Base-by-base conservation (phyloP, 345 rosid genomes). In the Ceriops decandra region DNA sequence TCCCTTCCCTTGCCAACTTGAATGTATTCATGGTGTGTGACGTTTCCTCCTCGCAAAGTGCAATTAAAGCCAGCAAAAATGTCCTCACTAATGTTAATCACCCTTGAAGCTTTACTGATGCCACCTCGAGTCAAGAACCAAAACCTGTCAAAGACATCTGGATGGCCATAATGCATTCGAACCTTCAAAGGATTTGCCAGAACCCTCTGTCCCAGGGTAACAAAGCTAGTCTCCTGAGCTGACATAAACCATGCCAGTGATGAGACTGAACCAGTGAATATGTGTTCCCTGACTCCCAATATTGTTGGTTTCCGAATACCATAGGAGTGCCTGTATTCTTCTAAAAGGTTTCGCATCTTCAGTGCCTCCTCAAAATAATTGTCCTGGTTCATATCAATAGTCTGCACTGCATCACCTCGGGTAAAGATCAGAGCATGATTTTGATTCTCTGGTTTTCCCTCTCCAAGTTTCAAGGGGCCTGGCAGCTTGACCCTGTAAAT, bases 311-410 rank as follows among this genome's bases (percentile, higher is more conserved):
- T 90, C 74, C 96, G 80, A 8, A 87, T 88, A 47, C 98, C 95
- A 72, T 93, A 87, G 74, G 73, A 58, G 31, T 7, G 76, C 79
- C 77, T 86, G 87, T 82, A 93, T 63, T 93, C 96, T 85, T 93
- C 97, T 90, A 93, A 80, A 64, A 93, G 81, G 79, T 93, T 93
- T 63, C 98, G 84, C 93, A 93, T 85, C 82, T 93, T 93, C 67
- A 93, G 95, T 4, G 98, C 96, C 88, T 93, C 98, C 78, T 93
- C 98, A 66, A 93, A 93, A 82, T 93, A 90, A 79, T 86, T 88
- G 81, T 93, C 98, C 83, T 93, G 98, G 83, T 93, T 93, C 98
- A 93, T 93, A 72, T 93, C 97, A 63, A 93, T 93, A n/a, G 98
- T 93, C 74, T 93, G 98, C 64, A 93, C 82, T 35, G 98, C 98